Evolutionary conservation across 2,329 filamentous ascomycete species (phyloP), one percentile per base, ranked within the genome.

Genomic region (Monilinia laxa): DNA sequence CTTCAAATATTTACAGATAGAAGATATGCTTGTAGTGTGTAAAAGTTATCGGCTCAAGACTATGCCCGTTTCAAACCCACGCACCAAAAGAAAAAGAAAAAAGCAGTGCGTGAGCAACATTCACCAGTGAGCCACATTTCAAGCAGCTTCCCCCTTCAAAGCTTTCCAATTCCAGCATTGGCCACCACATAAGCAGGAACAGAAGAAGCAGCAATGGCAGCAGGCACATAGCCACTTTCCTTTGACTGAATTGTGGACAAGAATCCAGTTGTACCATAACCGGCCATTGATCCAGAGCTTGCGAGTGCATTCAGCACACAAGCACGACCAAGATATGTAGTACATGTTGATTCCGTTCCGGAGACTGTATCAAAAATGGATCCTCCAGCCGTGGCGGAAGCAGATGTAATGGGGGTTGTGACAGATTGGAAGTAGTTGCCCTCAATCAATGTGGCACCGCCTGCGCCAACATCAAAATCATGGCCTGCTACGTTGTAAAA

Each of bases 361-460:
- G 62, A 31, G 18, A 11, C 25, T 4, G 56, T 51, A 31, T 65
- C n/a, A 49, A 65, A 67, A 23, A 65, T 51, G 18, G 31, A 47
- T 18, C 54, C 52, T 49, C 62, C 57, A 4, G 16, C 38, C 1
- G 53, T 40, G 23, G 62, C 31, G n/a, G 60, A 60, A 55, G 28
- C 55, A 23, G 62, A 4, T 31, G 62, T 64, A 10, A 68, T 62
- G n/a, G 62, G 58, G 4, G 38, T 79, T 4, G 75, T 75, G 60
- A 81, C 78, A 9, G 74, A 69, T 47, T 77, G 71, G 68, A 82
- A 81, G 68, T 76, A 77, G 72, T 81, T 81, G 47, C 80, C 81
- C 69, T 82, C 81, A 28, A 81, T 72, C 5, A 81, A 68, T 4
- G 75, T 75, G 18, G 74, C 74, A 58, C 68, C 70, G 47, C 70